Evolutionary conservation across 2,329 filamentous ascomycete species (phyloP).

Genomic region (Alternaria gaisen): DNA sequence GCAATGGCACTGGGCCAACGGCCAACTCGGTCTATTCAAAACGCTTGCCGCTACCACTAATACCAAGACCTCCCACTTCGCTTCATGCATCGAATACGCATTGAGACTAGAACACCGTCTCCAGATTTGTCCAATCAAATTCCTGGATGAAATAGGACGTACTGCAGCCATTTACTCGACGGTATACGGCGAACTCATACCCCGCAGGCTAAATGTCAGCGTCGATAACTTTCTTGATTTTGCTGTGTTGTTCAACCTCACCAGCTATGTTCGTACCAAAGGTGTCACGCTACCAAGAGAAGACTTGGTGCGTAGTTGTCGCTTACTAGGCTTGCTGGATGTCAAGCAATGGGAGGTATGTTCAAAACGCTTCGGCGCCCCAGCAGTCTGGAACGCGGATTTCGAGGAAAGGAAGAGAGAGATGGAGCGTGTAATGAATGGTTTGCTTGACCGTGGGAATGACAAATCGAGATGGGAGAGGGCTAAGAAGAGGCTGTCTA

Average conservation of each 20-base stretch:
- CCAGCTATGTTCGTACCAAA: too few species aligned
- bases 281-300: too few species aligned
- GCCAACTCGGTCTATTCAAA: constrained; percentile 2
- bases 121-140: not conserved
- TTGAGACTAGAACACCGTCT: not conserved
- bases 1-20: constrained; percentile 10
- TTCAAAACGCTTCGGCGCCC: too few species aligned
- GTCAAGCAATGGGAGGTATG: too few species aligned
- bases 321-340: too few species aligned
- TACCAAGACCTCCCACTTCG: not conserved
- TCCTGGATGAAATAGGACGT: not conserved
- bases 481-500: not conserved
- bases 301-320: too few species aligned
- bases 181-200: too few species aligned
- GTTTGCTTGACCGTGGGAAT: not conserved
- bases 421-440: not conserved
- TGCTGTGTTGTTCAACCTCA: too few species aligned
- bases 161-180: too few species aligned
- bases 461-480: not conserved
- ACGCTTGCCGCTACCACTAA: not conserved
- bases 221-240: too few species aligned
- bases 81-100: not conserved
- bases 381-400: too few species aligned
- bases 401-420: not conserved
- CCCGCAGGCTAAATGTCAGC: too few species aligned